Base-by-base conservation (phyloP, 352 stramenopile genomes). In the Blastocystis sp. region DNA sequence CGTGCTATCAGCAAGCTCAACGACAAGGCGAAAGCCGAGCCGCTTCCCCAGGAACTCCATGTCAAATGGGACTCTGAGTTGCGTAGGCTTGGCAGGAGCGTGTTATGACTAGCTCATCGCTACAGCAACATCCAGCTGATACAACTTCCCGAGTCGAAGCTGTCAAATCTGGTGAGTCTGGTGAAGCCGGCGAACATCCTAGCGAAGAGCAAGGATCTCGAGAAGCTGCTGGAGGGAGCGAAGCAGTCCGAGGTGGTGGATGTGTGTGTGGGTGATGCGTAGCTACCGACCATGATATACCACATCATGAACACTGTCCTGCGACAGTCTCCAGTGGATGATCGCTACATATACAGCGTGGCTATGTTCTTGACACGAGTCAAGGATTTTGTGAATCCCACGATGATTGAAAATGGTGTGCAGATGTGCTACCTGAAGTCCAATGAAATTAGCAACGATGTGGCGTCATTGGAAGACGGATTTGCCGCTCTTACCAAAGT, bases 361-460 rank as follows among this genome's bases (percentile, higher is more conserved):
- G 50, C 20, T 1, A 62, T 39, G 23, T 39, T 39, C 6, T 41
- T 80, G 41, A 80, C 29, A 20, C 34, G 39, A 18, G 45, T 47
- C 20, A 26, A 11, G 41, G 43, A n/a, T 26, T 41, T 80, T 34
- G 70, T 80, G 70, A 41, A 20, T 4, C 11, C 13, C 37, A 26
- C 13, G 8, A 80, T 64, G 39, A 62, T 64, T 15, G 70, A 80
- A 53, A 20, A 64, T 18, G 70, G 20, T 15, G 23, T 80, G 15
- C 39, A 80, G 70, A 15, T 4, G 45, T 62, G 34, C 34, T 80
- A 80, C n/a, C 54, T 80, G 70, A 34, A 79, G 26, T n/a, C 68
- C 4, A 53, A 18, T 23, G 68, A 23, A 6, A 34, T 56, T 5
- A 37, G 34, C 9, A 13, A 4, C n/a, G 20, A 80, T 20, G n/a